Percentiles rank a stretch among this genome's conserved stretches.
phyloP scores from a whole-genome alignment of 2,329 filamentous ascomycete genomes.

The Ophiostoma quercus region DNA sequence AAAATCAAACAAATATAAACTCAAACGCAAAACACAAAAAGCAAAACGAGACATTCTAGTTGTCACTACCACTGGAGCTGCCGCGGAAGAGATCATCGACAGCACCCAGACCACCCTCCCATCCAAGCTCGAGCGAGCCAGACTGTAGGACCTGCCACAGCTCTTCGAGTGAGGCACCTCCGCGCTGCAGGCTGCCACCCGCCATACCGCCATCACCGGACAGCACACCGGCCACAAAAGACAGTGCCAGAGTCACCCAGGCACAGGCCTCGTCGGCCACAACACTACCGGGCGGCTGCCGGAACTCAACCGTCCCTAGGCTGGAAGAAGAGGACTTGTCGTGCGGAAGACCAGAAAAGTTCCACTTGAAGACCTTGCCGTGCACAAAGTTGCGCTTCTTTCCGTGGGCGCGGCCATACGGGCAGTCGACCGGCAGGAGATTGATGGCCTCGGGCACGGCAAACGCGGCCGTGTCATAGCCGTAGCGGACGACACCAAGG shows the following conservation, averaged over 20 bases:
- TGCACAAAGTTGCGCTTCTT: constrained; percentile 35
- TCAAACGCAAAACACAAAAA: neutral
- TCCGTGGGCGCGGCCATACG: constrained; percentile 33
- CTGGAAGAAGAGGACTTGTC: neutral
- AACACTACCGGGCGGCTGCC: constrained; percentile 36
- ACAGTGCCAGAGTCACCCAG: constrained; percentile 35
- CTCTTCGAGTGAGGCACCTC: constrained; percentile 28
- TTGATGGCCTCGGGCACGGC: constrained; percentile 32
- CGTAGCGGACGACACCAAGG: constrained; percentile 30
- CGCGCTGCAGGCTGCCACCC: constrained; percentile 7
- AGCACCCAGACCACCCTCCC: constrained; percentile 28
- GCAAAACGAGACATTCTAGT: neutral
- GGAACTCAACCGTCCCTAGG: constrained; percentile 37
- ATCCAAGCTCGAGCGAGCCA: constrained; percentile 31
- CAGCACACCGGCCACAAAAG: constrained; percentile 35
- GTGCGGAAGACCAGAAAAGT: constrained; percentile 31
- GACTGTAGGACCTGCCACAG: constrained; percentile 30
- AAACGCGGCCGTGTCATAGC: constrained; percentile 16
- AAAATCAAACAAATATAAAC: neutral
- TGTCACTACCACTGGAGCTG: constrained; percentile 18
- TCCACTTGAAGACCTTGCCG: constrained; percentile 41
- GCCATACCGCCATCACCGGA: constrained; percentile 20
- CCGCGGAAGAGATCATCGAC: constrained; percentile 31
- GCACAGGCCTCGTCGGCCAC: constrained; percentile 32
- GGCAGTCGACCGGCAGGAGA: constrained; percentile 32